Evolutionary conservation across 495 filamentous ascomycete genomes (phyloP).

Genomic region (Margaritispora aquatica): DNA sequence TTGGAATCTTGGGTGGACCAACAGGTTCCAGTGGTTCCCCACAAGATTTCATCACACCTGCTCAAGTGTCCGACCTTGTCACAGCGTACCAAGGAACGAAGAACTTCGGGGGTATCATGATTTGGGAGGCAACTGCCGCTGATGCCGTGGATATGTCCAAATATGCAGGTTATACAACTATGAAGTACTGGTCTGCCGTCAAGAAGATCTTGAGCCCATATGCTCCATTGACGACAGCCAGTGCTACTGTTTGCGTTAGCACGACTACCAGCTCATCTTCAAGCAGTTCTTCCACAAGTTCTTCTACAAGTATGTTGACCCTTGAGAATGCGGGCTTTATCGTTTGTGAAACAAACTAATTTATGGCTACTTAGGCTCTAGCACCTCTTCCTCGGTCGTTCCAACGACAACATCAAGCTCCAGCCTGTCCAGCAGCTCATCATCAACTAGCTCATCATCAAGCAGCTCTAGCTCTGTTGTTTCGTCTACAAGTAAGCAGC

Average conservation of each 20-base stretch:
- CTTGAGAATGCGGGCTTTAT: too few relatives aligned
- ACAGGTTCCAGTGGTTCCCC: constrained; percentile 23
- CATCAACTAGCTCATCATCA: too few relatives aligned
- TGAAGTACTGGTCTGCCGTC: constrained; percentile 30
- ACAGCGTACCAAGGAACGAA: constrained; percentile 39
- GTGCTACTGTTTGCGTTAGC: not conserved
- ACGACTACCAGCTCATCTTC: constrained; percentile 12
- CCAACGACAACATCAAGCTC: constrained; percentile 20
- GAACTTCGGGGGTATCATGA: constrained; percentile 63
- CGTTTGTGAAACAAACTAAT: too few relatives aligned
- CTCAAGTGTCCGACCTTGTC: constrained; percentile 44
- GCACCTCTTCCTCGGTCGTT: too few relatives aligned
- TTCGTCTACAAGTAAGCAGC: constrained; percentile 11
- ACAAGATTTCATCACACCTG: constrained; percentile 37
- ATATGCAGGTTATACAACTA: not conserved
- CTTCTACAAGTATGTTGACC: constrained; percentile 15
- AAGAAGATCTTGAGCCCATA: constrained; percentile 33
- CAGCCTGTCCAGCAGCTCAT: too few relatives aligned
- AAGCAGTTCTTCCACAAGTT: not conserved
- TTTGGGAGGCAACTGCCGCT: constrained; percentile 59
- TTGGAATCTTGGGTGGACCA: constrained; percentile 29
- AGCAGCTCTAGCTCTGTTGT: constrained; percentile 17
- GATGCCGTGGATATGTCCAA: not conserved
- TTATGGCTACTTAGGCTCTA: too few relatives aligned
- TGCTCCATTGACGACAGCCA: not conserved